These are phyloP conservation scores for Canna indica DNA, from an alignment of 176 grass and related monocot species.

Conservation along the genomic window DNA sequence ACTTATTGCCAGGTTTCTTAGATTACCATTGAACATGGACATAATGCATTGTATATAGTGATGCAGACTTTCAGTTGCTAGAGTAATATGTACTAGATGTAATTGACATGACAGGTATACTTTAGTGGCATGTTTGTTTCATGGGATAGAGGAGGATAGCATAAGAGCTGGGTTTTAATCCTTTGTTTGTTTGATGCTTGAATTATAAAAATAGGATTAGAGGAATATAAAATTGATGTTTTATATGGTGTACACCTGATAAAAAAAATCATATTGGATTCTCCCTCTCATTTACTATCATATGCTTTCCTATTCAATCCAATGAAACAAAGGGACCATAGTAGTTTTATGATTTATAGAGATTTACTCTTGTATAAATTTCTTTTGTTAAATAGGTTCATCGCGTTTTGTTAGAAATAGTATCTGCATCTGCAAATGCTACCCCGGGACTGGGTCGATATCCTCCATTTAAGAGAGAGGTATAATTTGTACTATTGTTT, in stretches of 20 bases:
- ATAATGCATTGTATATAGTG: background rate
- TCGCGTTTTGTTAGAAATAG: constrained; percentile 64
- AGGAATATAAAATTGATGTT: too few species aligned
- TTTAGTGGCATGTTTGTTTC: too few species aligned
- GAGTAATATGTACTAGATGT: background rate
- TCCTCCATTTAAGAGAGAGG: constrained; percentile 72
- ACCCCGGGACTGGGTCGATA: constrained; percentile 79
- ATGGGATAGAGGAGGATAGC: too few species aligned
- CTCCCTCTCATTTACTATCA: too few species aligned
- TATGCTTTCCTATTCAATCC: too few species aligned
- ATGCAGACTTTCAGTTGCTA: background rate
- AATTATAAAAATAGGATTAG: too few species aligned
- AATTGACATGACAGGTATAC: background rate
- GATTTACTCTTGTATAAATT: constrained; percentile 10
- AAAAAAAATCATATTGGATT: too few species aligned
- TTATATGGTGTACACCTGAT: too few species aligned
- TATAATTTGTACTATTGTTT: background rate
- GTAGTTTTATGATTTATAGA: background rate
- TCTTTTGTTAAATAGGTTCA: constrained; percentile 40
- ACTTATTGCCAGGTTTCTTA: background rate
- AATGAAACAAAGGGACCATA: too few species aligned
- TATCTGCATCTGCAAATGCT: constrained; percentile 72
- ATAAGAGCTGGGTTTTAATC: too few species aligned
- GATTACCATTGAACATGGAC: background rate
- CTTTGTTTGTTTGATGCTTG: too few species aligned